phyloP scores from a whole-genome alignment of 108 stramenopile genomes.

The Cyclotella distinguenda region DNA sequence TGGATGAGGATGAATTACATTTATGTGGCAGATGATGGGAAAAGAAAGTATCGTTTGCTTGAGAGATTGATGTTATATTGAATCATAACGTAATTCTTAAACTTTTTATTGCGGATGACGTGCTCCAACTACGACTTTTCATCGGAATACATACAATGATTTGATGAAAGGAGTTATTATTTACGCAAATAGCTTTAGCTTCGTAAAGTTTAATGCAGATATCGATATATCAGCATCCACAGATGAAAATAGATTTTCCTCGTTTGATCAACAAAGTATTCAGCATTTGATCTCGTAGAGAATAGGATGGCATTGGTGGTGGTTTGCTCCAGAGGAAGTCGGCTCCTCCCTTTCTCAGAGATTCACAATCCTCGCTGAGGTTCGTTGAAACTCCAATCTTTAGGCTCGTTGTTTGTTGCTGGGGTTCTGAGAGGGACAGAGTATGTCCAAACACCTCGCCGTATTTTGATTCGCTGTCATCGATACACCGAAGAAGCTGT shows the following conservation, averaged over 20 bases:
- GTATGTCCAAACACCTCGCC: background rate
- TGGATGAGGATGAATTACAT: background rate
- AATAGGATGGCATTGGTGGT: constrained; percentile 18
- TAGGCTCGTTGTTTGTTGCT: constrained; percentile 8
- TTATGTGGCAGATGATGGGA: background rate
- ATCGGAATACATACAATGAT: too few species aligned
- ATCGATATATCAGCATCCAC: constrained; percentile 19
- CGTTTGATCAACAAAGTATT: constrained; percentile 35
- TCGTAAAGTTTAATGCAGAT: background rate
- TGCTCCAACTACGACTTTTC: too few species aligned
- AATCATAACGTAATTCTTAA: too few species aligned
- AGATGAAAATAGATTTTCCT: constrained; percentile 37
- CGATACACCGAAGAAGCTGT: constrained; percentile 12
- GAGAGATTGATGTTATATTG: too few species aligned
- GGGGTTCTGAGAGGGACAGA: background rate
- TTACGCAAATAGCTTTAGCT: background rate
- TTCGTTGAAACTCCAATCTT: constrained; percentile 33
- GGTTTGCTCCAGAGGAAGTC: constrained; percentile 40
- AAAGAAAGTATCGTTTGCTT: too few species aligned
- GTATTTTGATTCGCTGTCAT: constrained; percentile 6
- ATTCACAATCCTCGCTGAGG: constrained; percentile 35
- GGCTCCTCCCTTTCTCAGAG: constrained; percentile 21
- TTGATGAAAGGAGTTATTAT: background rate
- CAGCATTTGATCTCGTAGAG: constrained; percentile 34
- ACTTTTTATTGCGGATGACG: too few species aligned